Percentiles rank a stretch among this genome's conserved stretches.
Evolutionary conservation across 2,329 filamentous ascomycete genomes (phyloP).

Genomic region (Nectriaceae sp.): DNA sequence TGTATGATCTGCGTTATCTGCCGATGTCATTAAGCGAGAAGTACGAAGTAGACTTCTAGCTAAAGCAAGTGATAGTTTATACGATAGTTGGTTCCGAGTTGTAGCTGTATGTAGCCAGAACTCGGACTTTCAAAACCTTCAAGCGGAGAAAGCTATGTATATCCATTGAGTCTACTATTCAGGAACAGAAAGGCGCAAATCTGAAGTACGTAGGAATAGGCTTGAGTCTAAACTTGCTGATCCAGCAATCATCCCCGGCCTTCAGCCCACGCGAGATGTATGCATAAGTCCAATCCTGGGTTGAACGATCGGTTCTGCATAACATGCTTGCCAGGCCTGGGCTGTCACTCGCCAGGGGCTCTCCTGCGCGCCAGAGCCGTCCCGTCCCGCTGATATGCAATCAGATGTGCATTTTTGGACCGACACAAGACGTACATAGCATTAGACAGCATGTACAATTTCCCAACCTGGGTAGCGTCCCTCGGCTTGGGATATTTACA

Average conservation of each 20-base stretch:
- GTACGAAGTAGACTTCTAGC: background rate
- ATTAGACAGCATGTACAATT: background rate
- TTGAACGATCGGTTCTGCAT: background rate
- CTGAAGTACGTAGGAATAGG: background rate
- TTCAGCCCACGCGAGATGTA: background rate
- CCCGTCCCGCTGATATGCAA: background rate
- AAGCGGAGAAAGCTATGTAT: no score
- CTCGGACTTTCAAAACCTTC: no score
- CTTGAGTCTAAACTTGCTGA: background rate
- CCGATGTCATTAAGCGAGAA: background rate
- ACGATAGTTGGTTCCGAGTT: no score
- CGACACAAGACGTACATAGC: no score
- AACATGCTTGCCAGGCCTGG: background rate
- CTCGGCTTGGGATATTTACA: no score
- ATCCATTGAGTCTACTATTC: background rate
- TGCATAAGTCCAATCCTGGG: background rate
- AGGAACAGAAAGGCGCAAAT: background rate
- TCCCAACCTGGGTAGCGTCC: background rate
- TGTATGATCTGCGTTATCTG: background rate
- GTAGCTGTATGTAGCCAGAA: no score
- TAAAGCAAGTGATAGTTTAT: no score
- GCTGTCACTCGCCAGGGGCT: background rate
- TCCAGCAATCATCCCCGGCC: background rate
- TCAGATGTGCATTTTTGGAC: background rate
- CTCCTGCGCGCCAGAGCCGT: background rate